Conservation (phyloP, 192 early-diverging fungal species). For the Coemansia sp. region DNA sequence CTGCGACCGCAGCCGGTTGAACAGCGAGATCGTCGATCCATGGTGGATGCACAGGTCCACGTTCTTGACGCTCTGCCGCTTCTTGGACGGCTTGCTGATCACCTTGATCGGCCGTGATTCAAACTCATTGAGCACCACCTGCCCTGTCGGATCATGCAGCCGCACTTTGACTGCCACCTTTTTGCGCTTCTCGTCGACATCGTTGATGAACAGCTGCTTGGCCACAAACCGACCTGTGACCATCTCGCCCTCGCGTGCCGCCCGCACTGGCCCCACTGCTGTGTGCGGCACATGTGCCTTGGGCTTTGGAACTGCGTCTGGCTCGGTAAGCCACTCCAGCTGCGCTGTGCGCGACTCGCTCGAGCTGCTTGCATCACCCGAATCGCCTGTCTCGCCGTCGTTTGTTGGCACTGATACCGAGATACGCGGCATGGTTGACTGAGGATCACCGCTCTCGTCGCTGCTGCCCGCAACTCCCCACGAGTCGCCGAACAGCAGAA, state of each 20-base stretch:
- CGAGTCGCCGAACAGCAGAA: conserved; percentile 69
- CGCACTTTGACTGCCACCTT: conserved; percentile 72
- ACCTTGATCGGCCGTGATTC: conserved; percentile 81
- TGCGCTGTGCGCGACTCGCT: conserved; percentile 28
- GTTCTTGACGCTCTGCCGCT: conserved; percentile 81
- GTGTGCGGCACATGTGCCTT: conserved; percentile 40
- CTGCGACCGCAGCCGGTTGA: conserved; percentile 87
- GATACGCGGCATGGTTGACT: conserved; percentile 37
- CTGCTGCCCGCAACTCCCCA: conserved; percentile 61
- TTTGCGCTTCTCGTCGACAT: conserved; percentile 82
- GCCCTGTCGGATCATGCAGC: conserved; percentile 62
- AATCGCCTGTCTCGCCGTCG: conserved; percentile 16
- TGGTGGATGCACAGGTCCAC: conserved; percentile 83
- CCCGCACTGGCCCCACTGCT: conserved; percentile 19
- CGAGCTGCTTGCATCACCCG: conserved; percentile 11
- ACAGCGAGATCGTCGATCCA: conserved; percentile 81
- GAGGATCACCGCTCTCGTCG: conserved; percentile 29
- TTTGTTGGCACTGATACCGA: conserved; percentile 40
- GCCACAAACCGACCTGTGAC: conserved; percentile 73
- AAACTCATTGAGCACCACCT: conserved; percentile 64
- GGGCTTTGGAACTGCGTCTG: conserved; percentile 48
- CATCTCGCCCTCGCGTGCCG: conserved; percentile 49
- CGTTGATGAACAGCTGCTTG: conserved; percentile 82
- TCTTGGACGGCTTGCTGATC: conserved; percentile 91
- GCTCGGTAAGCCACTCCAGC: conserved; percentile 49